Conservation (phyloP, 2,329 filamentous ascomycete species). For the Colletotrichum lindemuthianum region DNA sequence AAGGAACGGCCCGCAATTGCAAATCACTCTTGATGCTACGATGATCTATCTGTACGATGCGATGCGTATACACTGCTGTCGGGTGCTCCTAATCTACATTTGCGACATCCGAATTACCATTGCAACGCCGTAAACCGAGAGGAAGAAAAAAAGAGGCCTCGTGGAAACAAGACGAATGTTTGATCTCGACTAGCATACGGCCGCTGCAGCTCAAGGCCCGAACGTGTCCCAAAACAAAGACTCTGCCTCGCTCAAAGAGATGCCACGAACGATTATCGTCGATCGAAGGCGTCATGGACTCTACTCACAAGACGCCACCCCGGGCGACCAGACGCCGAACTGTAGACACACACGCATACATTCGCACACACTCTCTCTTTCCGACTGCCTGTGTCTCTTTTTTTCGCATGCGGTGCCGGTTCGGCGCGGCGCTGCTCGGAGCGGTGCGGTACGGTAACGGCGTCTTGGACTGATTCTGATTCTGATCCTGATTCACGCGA, state of each 20-base stretch:
- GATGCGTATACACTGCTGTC: too few relatives aligned
- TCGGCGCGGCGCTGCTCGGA: slow-evolving; percentile 1
- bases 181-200: slow-evolving; percentile 14
- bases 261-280: slow-evolving; percentile 7
- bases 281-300: slow-evolving; percentile 21
- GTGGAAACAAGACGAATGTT: background rate
- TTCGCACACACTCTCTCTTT: too few relatives aligned
- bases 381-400: too few relatives aligned
- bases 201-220: slow-evolving; percentile 14
- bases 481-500: background rate
- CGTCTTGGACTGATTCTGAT: background rate
- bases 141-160: too few relatives aligned
- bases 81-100: too few relatives aligned
- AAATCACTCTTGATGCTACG: slow-evolving; percentile 6
- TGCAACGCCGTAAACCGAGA: too few relatives aligned
- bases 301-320: slow-evolving; percentile 14
- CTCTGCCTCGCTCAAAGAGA: slow-evolving; percentile 5
- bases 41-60: too few relatives aligned
- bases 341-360: background rate
- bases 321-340: slow-evolving; percentile 13
- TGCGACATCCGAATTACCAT: too few relatives aligned
- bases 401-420: background rate
- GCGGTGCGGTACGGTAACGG: background rate
- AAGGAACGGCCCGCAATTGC: slow-evolving; percentile 31
- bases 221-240: slow-evolving; percentile 24